Evolutionary conservation across 2,329 filamentous ascomycete species (phyloP).

Genomic region (Xylaria multiplex): DNA sequence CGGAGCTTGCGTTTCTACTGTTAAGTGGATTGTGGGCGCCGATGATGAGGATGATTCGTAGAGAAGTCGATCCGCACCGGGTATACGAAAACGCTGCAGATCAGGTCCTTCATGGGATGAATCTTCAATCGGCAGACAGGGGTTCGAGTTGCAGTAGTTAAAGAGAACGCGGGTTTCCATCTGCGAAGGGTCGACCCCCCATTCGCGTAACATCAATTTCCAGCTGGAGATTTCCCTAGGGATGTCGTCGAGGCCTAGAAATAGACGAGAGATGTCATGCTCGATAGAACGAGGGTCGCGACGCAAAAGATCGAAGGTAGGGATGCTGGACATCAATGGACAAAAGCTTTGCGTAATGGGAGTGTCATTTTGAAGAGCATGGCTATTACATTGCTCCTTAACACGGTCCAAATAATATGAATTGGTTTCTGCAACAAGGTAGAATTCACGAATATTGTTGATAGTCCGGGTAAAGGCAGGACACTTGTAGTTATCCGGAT

Average conservation of each 20-base stretch:
- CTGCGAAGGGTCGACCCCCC: slow-evolving; percentile 21
- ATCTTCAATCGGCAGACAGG: slow-evolving; percentile 5
- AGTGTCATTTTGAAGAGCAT: no score
- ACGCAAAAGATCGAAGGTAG: slow-evolving; percentile 12
- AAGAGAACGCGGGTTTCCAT: slow-evolving; percentile 22
- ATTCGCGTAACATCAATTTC: not conserved
- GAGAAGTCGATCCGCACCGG: not conserved
- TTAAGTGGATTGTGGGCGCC: not conserved
- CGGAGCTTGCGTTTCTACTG: not conserved
- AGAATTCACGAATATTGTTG: slow-evolving; percentile 23
- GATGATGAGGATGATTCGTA: not conserved
- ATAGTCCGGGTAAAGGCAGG: not conserved
- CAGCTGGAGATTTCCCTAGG: not conserved
- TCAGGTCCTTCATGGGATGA: not conserved
- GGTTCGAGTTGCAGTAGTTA: slow-evolving; percentile 12
- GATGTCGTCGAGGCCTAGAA: slow-evolving; percentile 9
- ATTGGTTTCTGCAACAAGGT: slow-evolving; percentile 11
- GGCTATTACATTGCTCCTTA: not conserved
- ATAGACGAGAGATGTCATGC: slow-evolving; percentile 6
- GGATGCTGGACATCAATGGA: slow-evolving; percentile 18
- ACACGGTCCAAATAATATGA: not conserved
- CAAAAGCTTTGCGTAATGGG: slow-evolving; percentile 4
- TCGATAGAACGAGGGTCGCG: slow-evolving; percentile 16
- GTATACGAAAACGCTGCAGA: not conserved
- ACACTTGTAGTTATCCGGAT: not conserved